A percentile compares a stretch with the other conserved stretches of the same genome.
Conservation (phyloP, 2,329 filamentous ascomycete genomes). For the Beauveria scarabaeidicola region DNA sequence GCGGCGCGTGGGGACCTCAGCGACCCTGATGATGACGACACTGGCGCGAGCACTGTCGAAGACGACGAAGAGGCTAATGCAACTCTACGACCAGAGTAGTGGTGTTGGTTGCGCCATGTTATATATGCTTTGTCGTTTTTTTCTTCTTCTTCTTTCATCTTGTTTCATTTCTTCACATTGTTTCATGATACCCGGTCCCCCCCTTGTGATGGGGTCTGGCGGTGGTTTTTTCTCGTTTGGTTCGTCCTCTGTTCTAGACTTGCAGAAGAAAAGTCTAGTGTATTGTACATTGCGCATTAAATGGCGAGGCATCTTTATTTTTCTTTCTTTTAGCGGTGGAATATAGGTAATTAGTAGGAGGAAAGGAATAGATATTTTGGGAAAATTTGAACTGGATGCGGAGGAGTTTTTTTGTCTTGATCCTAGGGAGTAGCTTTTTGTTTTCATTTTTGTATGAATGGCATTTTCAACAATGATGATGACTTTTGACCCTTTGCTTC, state of each 20-base stretch:
- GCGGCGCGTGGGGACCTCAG: conserved; percentile 39
- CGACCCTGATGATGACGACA: conserved; percentile 25
- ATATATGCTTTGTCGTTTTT: neutral
- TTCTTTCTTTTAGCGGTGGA: neutral
- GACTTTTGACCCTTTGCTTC: neutral
- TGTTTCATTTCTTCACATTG: neutral
- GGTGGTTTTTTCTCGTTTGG: neutral
- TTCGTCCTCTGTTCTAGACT: too few species aligned
- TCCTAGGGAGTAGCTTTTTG: neutral
- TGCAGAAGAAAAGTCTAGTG: neutral
- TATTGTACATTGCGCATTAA: neutral
- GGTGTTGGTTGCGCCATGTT: neutral
- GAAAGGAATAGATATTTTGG: neutral
- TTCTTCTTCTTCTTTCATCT: neutral
- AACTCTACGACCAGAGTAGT: conserved; percentile 24
- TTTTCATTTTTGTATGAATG: neutral
- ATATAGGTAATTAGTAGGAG: neutral
- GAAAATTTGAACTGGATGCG: neutral
- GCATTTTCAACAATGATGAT: neutral
- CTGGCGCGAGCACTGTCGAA: conserved; percentile 22
- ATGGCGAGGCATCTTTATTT: neutral
- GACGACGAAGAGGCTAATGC: conserved; percentile 25
- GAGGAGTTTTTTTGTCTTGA: neutral
- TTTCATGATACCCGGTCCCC: neutral
- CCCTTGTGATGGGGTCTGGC: neutral